phyloP scores from a whole-genome alignment of 495 filamentous ascomycete genomes.

The Hypoxylon fragiforme region DNA sequence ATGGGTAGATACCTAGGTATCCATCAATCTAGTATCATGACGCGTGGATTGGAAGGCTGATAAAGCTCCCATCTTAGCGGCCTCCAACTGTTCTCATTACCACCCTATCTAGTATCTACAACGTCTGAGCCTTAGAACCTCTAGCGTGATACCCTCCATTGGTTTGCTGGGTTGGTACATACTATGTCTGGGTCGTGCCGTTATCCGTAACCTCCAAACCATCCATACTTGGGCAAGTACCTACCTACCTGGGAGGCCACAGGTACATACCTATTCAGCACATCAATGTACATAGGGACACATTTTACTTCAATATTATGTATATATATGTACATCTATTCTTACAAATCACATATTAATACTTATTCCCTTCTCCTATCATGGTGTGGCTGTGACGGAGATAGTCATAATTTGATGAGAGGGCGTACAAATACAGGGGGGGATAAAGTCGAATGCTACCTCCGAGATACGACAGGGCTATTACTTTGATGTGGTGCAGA shows the following conservation, averaged over 20 bases:
- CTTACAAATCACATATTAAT: slow-evolving; percentile 18
- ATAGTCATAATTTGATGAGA: neutral
- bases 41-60: slow-evolving; percentile 13
- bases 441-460: too few relatives aligned
- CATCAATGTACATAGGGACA: too few relatives aligned
- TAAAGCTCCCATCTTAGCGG: slow-evolving; percentile 13
- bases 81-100: slow-evolving; percentile 17
- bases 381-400: slow-evolving; percentile 10
- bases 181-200: slow-evolving; percentile 18
- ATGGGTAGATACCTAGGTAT: neutral
- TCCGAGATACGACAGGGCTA: neutral
- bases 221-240: neutral
- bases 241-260: too few relatives aligned
- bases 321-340: too few relatives aligned
- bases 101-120: slow-evolving; percentile 12
- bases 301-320: too few relatives aligned
- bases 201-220: slow-evolving; percentile 12
- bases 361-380: neutral
- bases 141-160: slow-evolving; percentile 8
- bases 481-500: slow-evolving; percentile 8
- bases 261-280: too few relatives aligned
- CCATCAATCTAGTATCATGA: neutral
- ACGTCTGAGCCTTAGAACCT: slow-evolving; percentile 22
- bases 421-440: too few relatives aligned
- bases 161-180: neutral